phyloP scores from a whole-genome alignment of 1,284 basidiomycete genomes.

The Heterobasidion occidentale region DNA sequence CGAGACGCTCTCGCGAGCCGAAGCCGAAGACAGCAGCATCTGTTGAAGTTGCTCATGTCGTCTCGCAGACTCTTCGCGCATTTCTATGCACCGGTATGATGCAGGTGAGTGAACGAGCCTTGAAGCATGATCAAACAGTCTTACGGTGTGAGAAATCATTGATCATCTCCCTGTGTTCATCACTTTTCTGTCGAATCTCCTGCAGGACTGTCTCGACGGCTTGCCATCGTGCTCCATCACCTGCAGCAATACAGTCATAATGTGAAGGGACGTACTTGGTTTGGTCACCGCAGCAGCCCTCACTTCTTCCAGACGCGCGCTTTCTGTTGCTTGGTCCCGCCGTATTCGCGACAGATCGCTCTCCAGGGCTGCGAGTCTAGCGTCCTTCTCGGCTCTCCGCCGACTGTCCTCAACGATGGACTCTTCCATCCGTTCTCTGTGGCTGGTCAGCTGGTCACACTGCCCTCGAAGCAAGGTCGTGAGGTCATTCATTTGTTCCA shows the following conservation, averaged over 20 bases:
- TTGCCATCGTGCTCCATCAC: background rate
- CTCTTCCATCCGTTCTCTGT: constrained; percentile 5
- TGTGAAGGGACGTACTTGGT: background rate
- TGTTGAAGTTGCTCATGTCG: constrained; percentile 10
- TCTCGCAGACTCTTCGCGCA: constrained; percentile 8
- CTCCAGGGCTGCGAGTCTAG: constrained; percentile 3
- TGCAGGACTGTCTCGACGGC: constrained; percentile 5
- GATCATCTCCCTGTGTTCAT: constrained; percentile 7
- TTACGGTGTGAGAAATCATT: constrained; percentile 6
- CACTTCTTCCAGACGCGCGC: background rate
- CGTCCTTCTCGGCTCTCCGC: constrained; percentile 2
- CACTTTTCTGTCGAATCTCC: constrained; percentile 2
- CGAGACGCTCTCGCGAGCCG: constrained; percentile 11
- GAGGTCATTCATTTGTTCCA: constrained; percentile 9
- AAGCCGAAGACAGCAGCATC: constrained; percentile 10
- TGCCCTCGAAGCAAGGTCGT: constrained; percentile 3
- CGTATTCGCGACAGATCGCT: constrained; percentile 3
- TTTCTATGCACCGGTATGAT: background rate
- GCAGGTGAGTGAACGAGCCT: background rate
- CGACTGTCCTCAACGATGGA: constrained; percentile 4
- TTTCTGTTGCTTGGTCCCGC: constrained; percentile 1
- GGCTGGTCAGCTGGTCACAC: constrained; percentile 1
- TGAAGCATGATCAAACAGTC: background rate
- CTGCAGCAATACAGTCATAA: background rate
- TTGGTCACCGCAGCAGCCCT: background rate